Evolutionary conservation across 192 early-diverging fungal species (phyloP), one percentile per base, ranked within the genome.

Genomic region (Mortierella claussenii): DNA sequence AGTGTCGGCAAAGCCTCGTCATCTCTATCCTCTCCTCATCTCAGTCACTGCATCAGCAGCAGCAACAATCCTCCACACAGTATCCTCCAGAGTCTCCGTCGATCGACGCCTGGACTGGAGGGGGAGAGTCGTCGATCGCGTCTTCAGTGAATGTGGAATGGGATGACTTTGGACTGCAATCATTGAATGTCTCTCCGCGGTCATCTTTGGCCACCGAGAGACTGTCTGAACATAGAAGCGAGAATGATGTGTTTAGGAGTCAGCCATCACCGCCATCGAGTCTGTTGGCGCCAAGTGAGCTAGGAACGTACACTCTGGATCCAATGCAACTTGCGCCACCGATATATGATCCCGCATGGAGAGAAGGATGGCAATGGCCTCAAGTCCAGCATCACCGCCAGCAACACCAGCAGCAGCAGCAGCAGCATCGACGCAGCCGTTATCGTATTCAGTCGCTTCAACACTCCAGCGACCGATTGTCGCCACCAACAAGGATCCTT

Each of bases 311-410:
- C n/a, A 18, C 21, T 2, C 55, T 47, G 8, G 53, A 24, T 20
- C 55, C 11, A 33, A 23, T n/a, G n/a, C n/a, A n/a, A n/a, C n/a
- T n/a, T n/a, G n/a, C 44, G 11, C 71, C 71, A 7, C 71, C 71
- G 48, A 60, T 57, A 2, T 75, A 75, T 23, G 57, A 75, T 36
- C 62, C 63, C 6, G 26, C 27, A 6, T 75, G 71, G 62, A 66
- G 71, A 43, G 21, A 40, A 23, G 36, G 51, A 6, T 48, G 26
- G 31, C 47, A 52, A 10, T 34, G 44, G 3, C 24, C 46, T 3
- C 32, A 45, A 2, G 13, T 18, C 2, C 53, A 55, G 4, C 18
- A 12, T 12, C 54, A 13, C 30, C 37, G 15, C 7, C 28, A 13
- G n/a, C 23, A 56, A 33, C 36, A 18, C 44, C 53, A 44, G 8